Percentiles rank a stretch among this genome's conserved stretches.
Evolutionary conservation across 352 stramenopile genomes (phyloP).

Genomic region (Peronospora destructor): DNA sequence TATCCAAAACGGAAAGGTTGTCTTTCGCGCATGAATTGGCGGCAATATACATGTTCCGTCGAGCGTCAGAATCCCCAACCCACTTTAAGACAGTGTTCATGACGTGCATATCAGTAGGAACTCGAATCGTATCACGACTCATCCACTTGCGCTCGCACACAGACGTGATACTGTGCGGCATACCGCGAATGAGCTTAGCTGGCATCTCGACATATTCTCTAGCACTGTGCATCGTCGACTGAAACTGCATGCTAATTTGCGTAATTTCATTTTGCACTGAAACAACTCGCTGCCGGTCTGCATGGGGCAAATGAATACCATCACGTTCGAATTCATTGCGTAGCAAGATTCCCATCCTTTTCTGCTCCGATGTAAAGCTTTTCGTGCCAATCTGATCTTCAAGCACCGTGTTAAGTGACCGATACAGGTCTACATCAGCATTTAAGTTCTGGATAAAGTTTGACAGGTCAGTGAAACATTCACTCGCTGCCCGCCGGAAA

Average conservation of each 20-base stretch:
- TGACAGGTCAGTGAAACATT: constrained; percentile 88
- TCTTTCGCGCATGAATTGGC: constrained; percentile 77
- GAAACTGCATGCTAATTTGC: constrained; percentile 83
- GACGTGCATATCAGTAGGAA: constrained; percentile 83
- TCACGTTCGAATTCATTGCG: constrained; percentile 93
- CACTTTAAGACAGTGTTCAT: constrained; percentile 90
- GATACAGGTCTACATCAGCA: constrained; percentile 87
- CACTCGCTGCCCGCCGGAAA: constrained; percentile 78
- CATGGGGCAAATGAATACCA: constrained; percentile 88
- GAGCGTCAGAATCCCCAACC: constrained; percentile 61
- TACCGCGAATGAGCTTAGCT: constrained; percentile 38
- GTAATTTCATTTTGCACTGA: constrained; percentile 86
- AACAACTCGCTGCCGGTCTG: constrained; percentile 74
- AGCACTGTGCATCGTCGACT: constrained; percentile 70
- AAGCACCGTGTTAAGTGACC: constrained; percentile 66
- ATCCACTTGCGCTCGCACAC: constrained; percentile 63
- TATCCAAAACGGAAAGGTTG: constrained; percentile 75
- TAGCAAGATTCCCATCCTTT: constrained; percentile 83
- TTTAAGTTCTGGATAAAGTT: constrained; percentile 94
- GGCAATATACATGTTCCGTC: constrained; percentile 88
- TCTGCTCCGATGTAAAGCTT: constrained; percentile 85
- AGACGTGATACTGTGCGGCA: constrained; percentile 55
- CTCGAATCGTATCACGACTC: constrained; percentile 47
- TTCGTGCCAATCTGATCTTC: constrained; percentile 44
- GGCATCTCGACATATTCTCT: constrained; percentile 62